Evolutionary conservation across 2,329 filamentous ascomycete species (phyloP), one percentile per base, ranked within the genome.

Genomic region (Plectosphaerella sp.): DNA sequence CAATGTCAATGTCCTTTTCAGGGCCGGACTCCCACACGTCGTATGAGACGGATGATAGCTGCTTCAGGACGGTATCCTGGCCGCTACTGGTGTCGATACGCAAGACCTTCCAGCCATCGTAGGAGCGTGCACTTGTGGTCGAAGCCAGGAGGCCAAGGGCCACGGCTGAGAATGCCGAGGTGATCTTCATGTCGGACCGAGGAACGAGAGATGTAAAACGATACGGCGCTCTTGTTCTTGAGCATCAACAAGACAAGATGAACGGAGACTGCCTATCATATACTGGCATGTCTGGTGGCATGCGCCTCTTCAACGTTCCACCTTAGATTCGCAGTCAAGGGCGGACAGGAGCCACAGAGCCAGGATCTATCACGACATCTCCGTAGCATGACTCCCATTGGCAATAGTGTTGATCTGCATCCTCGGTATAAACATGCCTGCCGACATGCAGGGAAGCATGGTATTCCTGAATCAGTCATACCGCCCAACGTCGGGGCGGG

Each of bases 21-120:
- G 46, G 28, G 33, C n/a, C 36, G 10, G 18, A 20, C 11, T 48
- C 33, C 46, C 46, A 48, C 20, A 36, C 46, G 6, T 48, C 46
- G 20, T 36, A 48, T 7, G 46, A 37, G 16, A 37, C 28, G 7
- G 33, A 22, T 18, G 46, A 48, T 9, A 48, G 33, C n/a, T 48
- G 35, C 12, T 22, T 15, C 18, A 22, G 33, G 9, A 37, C 16
- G 16, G 46, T 28, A 8, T 33, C 28, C n/a, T 36, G 16, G 46
- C 71, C 67, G 56, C 71, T 71, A 9, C 22, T 35, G 8, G 28
- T 36, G 16, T 35, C 16, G 16, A 76, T 60, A 5, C 73, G 72
- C 49, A 72, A 68, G 24, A 73, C 73, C 56, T 74, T 73, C 62
- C 71, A 73, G 12, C 73, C 73, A 51, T 71, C 64, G 53, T 77